Base-by-base conservation (phyloP, 1,284 basidiomycete genomes). In the Cryptococcus sp. region DNA sequence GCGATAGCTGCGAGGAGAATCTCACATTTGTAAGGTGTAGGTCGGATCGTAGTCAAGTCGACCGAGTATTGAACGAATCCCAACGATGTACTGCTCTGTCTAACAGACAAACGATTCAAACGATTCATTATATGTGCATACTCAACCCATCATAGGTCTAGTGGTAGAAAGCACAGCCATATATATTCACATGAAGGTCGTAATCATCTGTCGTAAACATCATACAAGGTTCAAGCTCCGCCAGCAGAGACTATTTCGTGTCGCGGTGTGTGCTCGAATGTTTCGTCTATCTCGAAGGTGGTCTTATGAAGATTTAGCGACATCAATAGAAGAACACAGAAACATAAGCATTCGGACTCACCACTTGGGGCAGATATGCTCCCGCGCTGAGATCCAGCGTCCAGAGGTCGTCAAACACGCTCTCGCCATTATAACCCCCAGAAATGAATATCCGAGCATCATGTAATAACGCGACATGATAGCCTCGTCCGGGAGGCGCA, bases 311-410 rank as follows among this genome's bases (percentile, higher is more conserved):
- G 48, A 13, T 10, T 50, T 16, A 43, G 54, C 44, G 50, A 57
- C 29, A 43, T 22, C 17, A 29, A 39, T 20, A 29, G 52, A 8
- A 39, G 26, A 8, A 44, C 20, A 19, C 17, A 54, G 20, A 13
- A 19, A 26, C 17, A 15, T 25, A 13, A 16, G 26, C n/a, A 41
- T 26, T 13, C 20, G 46, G 15, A 50, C 74, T 69, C 58, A 78
- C 76, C 23, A 95, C 92, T 76, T 95, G 92, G 0, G 91, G 91
- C n/a, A 95, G 80, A 78, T 94, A 96, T 38, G 91, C 91, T 3
- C 87, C 86, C 3, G 89, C 90, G 3, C 90, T 90, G 41, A 95
- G 83, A 70, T 96, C 93, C 46, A 95, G 81, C 39, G 87, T 83
- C 76, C 89, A 84, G 41, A 94, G 85, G 76, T 95, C 93, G 67